These are phyloP conservation scores for Penicillium salamii DNA, from an alignment of 495 filamentous ascomycete species.

Conservation along the genomic window DNA sequence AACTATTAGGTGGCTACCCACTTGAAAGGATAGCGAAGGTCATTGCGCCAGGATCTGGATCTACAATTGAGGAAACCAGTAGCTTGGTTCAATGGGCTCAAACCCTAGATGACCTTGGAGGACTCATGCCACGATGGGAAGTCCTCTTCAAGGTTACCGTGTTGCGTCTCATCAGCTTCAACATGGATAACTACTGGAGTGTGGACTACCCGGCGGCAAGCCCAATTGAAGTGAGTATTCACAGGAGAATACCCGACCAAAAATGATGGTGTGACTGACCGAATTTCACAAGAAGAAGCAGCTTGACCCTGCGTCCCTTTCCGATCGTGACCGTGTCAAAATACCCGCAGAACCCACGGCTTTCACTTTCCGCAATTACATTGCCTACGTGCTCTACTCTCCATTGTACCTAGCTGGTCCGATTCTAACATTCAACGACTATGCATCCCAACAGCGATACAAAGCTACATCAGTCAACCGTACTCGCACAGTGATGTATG, in stretches of 20 bases:
- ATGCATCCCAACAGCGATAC: slow-evolving; percentile 82
- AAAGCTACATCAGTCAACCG: slow-evolving; percentile 62
- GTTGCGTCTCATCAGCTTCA: slow-evolving; percentile 90
- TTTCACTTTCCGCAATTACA: slow-evolving; percentile 76
- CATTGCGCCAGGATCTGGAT: slow-evolving; percentile 35
- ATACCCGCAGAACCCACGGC: slow-evolving; percentile 68
- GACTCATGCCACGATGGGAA: slow-evolving; percentile 85
- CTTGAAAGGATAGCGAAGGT: slow-evolving; percentile 58
- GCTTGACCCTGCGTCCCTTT: slow-evolving; percentile 78
- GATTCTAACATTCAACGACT: slow-evolving; percentile 97
- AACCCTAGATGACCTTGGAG: slow-evolving; percentile 72
- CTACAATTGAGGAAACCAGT: slow-evolving; percentile 29
- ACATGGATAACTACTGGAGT: slow-evolving; percentile 96
- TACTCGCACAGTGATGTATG: slow-evolving; percentile 72
- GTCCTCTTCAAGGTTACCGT: slow-evolving; percentile 97
- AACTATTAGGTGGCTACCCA: slow-evolving; percentile 74
- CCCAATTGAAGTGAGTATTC: slow-evolving; percentile 74
- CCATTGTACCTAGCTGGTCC: slow-evolving; percentile 91
- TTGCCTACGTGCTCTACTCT: slow-evolving; percentile 86
- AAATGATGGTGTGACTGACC: slow-evolving; percentile 35
- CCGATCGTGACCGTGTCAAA: slow-evolving; percentile 79
- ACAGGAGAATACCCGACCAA: slow-evolving; percentile 1
- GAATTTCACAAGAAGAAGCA: slow-evolving; percentile 93
- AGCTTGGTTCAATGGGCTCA: slow-evolving; percentile 54
- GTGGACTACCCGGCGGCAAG: slow-evolving; percentile 61